phyloP scores from a whole-genome alignment of 371 early-diverging fungal genomes.

The Mucor piriformis region DNA sequence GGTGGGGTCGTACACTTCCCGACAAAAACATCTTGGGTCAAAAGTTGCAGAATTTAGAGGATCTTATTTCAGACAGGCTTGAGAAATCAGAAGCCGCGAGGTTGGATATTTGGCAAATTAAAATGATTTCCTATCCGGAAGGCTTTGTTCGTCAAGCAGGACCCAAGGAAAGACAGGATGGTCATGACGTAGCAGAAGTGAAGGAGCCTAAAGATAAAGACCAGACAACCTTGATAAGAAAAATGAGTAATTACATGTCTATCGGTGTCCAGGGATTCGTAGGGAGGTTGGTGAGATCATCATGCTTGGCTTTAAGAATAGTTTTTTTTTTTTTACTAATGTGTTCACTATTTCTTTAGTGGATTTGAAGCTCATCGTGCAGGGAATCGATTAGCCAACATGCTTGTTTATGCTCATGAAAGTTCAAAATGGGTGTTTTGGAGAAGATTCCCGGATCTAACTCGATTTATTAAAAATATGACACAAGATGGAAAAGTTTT shows the following conservation, averaged over 20 bases:
- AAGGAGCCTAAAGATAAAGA: conserved; percentile 2
- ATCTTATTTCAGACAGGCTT: conserved; percentile 49
- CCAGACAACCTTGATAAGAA: conserved; percentile 23
- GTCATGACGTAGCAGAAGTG: conserved; percentile 32
- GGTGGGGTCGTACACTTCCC: conserved; percentile 67
- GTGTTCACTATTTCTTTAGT: not conserved
- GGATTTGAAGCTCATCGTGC: conserved; percentile 65
- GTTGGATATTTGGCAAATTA: conserved; percentile 65
- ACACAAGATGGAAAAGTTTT: conserved; percentile 17
- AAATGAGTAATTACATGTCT: conserved; percentile 63
- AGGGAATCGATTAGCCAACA: conserved; percentile 53
- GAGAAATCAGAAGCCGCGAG: conserved; percentile 57
- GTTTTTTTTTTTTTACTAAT: not conserved
- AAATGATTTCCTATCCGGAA: conserved; percentile 46
- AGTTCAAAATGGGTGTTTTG: conserved; percentile 64
- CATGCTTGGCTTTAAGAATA: too few relatives aligned
- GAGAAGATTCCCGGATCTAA: conserved; percentile 56
- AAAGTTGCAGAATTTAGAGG: conserved; percentile 46
- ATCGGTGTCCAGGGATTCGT: conserved; percentile 70
- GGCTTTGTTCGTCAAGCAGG: conserved; percentile 55
- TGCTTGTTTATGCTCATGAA: conserved; percentile 55
- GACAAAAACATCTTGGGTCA: conserved; percentile 52
- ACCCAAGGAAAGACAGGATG: conserved; percentile 34
- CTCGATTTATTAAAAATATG: conserved; percentile 47
- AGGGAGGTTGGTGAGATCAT: conserved; percentile 30